Evolutionary conservation across 306 rosid genomes (phyloP), one percentile per base, ranked within the genome.

Genomic region (Cucurbita ficifolia): DNA sequence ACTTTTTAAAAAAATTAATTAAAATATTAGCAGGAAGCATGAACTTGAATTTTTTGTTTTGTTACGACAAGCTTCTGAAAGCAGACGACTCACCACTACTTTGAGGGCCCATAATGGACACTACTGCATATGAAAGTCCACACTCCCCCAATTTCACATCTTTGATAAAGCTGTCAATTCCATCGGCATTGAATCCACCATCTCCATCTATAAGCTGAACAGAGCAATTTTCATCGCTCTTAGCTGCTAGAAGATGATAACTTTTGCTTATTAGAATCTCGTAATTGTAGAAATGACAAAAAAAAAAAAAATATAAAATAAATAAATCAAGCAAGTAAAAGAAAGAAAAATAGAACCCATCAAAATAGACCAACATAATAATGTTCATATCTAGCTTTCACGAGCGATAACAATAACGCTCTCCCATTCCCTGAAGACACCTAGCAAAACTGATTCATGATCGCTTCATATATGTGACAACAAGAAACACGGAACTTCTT

Each of bases 81-180:
- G 54, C 73, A 76, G 81, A 73, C 79, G 78, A 67, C 84, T 56
- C 88, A 95, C 99, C 99, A 82, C 99, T 95, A 83, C 99, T 95
- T 78, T 95, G 99, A 35, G 99, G 99, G 21, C 99, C 99, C 99
- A 95, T 91, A 24, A 95, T 91, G 70, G 99, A 91, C 83, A 89
- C 97, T 18, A 95, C 81, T 2, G 99, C 97, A 74, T 95, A 95
- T 0, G 97, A 95, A 78, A 95, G 99, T 68, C 99, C 99, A 58
- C 99, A 95, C 80, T 89, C 99, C 14, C 78, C 72, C 87, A 91
- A 77, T 75, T 85, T 95, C 79, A 91, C 90, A 78, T 88, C 93
- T 86, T 91, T 88, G 83, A 88, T 86, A 49, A 95, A 89, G 9
- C 1, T 81, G 4, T 91, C 99, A 24, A 95, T 57, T 70, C 97